These are phyloP conservation scores for Volvox reticuliferus DNA, from an alignment of 139 green algal genomes.

Conservation along the genomic window DNA sequence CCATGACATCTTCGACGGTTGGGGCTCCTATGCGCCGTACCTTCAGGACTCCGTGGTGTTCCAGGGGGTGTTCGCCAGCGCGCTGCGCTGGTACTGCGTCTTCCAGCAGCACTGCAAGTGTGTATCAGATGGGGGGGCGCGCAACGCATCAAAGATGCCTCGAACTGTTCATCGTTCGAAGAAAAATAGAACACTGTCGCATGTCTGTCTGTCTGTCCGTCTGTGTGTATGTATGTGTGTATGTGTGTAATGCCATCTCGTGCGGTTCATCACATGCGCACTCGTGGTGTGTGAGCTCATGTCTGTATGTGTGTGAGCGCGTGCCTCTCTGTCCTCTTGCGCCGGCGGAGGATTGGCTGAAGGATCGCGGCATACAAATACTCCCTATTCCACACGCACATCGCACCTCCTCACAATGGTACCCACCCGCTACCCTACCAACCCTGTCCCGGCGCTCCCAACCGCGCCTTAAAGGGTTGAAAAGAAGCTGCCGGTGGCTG, in stretches of 20 bases:
- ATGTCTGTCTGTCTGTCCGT: no score
- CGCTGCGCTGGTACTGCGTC: slow-evolving; percentile 66
- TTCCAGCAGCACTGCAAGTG: slow-evolving; percentile 79
- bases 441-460: background rate
- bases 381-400: no score
- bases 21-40: slow-evolving; percentile 55
- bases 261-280: no score
- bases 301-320: no score
- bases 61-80: slow-evolving; percentile 62
- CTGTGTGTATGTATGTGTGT: no score
- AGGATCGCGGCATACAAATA: no score
- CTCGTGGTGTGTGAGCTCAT: no score
- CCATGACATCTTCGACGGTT: slow-evolving; percentile 67
- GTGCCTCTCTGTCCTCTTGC: no score
- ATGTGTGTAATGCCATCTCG: no score
- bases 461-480: background rate
- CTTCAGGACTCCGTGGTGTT: slow-evolving; percentile 70
- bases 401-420: no score
- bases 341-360: no score
- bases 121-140: background rate
- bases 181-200: no score
- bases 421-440: background rate
- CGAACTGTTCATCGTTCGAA: background rate
- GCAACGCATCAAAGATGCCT: background rate
- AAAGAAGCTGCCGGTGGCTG: background rate